Evolutionary conservation across 768 basidiomycete genomes (phyloP).

Genomic region (Dentipellis fragilis): DNA sequence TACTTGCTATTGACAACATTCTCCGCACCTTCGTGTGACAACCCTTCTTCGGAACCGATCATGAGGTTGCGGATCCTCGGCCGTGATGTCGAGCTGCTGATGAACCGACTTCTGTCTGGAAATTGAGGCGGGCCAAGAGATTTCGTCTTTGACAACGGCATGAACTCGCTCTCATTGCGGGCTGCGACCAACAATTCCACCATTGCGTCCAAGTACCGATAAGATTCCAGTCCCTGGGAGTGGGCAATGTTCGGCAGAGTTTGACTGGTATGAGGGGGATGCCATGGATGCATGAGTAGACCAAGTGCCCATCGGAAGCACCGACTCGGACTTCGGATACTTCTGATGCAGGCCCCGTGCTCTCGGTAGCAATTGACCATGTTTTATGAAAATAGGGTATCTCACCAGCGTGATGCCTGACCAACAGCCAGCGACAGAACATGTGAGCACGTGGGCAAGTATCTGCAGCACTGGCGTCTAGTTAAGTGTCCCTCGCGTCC

Average conservation of each 20-base stretch:
- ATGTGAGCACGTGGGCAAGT: not conserved
- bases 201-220: not conserved
- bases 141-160: not conserved
- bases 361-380: not conserved
- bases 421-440: not conserved
- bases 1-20: not conserved
- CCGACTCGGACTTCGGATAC: not conserved
- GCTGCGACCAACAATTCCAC: not conserved
- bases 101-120: not conserved
- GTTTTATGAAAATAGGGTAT: not conserved
- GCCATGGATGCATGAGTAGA: no score
- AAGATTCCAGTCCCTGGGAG: not conserved
- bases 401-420: not conserved
- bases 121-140: not conserved
- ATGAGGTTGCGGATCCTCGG: not conserved
- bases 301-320: no score
- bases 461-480: no score
- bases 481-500: no score
- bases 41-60: not conserved
- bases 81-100: not conserved
- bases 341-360: not conserved
- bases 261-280: not conserved
- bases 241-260: not conserved
- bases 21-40: not conserved
- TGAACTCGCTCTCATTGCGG: not conserved